Conservation (phyloP, 148 eudicot genomes). For the Silene latifolia region DNA sequence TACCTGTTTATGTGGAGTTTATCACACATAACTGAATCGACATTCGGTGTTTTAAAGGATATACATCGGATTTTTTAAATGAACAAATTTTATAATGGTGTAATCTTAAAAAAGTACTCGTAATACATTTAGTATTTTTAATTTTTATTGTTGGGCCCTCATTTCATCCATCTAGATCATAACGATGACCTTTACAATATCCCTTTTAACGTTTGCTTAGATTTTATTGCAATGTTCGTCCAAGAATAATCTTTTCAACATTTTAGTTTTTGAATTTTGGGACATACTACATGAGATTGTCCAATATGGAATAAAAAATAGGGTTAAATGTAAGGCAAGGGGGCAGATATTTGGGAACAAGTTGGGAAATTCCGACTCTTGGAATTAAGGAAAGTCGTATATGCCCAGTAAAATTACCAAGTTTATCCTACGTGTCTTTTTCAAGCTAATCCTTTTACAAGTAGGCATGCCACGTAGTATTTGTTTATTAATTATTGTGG, state of each 20-base stretch:
- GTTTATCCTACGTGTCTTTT: slow-evolving; percentile 32
- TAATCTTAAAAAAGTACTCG: too few species aligned
- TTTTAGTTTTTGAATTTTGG: too few species aligned
- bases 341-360: slow-evolving; percentile 30
- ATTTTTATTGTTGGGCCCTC: too few species aligned
- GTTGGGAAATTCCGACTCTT: slow-evolving; percentile 28
- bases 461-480: slow-evolving; percentile 16
- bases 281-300: neutral
- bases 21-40: too few species aligned
- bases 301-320: neutral
- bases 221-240: too few species aligned
- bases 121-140: too few species aligned
- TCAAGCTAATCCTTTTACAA: slow-evolving; percentile 27
- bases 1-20: too few species aligned
- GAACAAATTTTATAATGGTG: too few species aligned
- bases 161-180: neutral
- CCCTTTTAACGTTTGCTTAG: too few species aligned
- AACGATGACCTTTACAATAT: neutral
- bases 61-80: too few species aligned
- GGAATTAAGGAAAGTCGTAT: slow-evolving; percentile 23
- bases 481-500: neutral
- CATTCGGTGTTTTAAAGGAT: too few species aligned
- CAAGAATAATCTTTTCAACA: too few species aligned
- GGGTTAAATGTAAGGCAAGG: neutral
- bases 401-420: neutral